phyloP scores from a whole-genome alignment of 306 rosid genomes.

The Corylus avellana region DNA sequence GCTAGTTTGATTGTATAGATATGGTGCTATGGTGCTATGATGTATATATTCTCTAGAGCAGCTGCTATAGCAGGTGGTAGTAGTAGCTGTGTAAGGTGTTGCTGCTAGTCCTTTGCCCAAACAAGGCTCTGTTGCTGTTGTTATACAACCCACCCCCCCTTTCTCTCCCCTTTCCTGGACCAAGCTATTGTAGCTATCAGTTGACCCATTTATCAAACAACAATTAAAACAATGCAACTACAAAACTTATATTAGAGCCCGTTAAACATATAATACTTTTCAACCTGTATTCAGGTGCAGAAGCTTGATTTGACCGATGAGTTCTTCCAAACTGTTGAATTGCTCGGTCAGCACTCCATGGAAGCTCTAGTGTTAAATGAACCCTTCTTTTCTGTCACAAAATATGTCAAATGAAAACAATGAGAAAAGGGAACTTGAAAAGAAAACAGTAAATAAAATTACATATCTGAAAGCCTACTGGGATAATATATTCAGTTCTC shows the following conservation, averaged over 20 bases:
- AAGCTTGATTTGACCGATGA: slow-evolving; percentile 97
- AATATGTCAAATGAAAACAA: slow-evolving; percentile 24
- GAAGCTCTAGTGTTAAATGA: slow-evolving; percentile 94
- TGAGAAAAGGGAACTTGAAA: slow-evolving; percentile 11
- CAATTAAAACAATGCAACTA: background rate
- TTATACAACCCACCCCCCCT: too few species aligned
- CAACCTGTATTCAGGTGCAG: slow-evolving; percentile 97
- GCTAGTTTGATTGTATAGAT: background rate
- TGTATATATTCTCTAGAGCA: background rate
- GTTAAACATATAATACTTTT: slow-evolving; percentile 13
- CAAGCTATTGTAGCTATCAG: background rate
- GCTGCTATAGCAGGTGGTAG: background rate
- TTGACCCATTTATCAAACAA: background rate
- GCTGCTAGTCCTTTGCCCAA: background rate
- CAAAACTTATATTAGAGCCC: background rate
- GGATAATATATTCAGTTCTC: slow-evolving; percentile 10
- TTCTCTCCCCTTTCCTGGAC: background rate
- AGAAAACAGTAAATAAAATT: slow-evolving; percentile 21
- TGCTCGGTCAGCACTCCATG: slow-evolving; percentile 99
- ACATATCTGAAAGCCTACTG: slow-evolving; percentile 7
- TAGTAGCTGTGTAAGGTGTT: background rate
- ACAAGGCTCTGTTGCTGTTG: background rate
- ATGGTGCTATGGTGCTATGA: background rate
- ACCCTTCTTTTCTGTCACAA: slow-evolving; percentile 85
- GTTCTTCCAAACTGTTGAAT: slow-evolving; percentile 99